Percentiles rank a stretch among this genome's conserved stretches.
Conservation (phyloP, 768 basidiomycete species). For the Russula foetens region DNA sequence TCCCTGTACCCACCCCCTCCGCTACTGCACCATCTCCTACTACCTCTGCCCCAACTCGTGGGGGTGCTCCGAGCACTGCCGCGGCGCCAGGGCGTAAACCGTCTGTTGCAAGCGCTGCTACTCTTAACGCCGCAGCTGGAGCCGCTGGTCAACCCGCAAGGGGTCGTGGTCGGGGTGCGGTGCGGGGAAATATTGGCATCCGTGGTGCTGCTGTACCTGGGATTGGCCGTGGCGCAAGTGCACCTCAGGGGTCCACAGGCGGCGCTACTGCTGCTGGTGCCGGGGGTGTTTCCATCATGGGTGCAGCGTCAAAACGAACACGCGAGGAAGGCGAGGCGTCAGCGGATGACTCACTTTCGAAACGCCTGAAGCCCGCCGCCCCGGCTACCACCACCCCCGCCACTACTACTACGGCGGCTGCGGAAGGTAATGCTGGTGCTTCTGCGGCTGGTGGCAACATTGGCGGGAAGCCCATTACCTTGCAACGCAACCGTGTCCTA, state of each 20-base stretch:
- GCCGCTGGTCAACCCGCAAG: not conserved
- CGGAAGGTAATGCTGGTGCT: not conserved
- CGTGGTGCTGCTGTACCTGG: constrained; percentile 16
- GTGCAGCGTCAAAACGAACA: constrained; percentile 18
- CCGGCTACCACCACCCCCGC: not conserved
- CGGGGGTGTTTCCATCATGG: constrained; percentile 15
- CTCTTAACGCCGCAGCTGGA: not conserved
- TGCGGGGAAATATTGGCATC: constrained; percentile 7
- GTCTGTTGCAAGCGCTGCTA: not conserved
- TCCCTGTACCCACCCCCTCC: constrained; percentile 21
- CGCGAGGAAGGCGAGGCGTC: constrained; percentile 17
- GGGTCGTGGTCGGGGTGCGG: constrained; percentile 17
- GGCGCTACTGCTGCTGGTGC: not conserved
- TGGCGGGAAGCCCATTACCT: constrained; percentile 17
- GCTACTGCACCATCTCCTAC: constrained; percentile 24
- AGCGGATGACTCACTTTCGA: constrained; percentile 13
- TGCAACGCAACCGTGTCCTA: no score
- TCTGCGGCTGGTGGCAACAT: not conserved
- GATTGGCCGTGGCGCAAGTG: constrained; percentile 2
- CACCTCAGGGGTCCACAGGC: not conserved
- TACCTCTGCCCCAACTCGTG: constrained; percentile 19
- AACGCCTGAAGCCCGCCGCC: constrained; percentile 15
- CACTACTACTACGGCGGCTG: not conserved
- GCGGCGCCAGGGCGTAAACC: not conserved
- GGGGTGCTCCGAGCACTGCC: not conserved